Base-by-base conservation (phyloP, 208 protist genomes). In the Trypanosoma lewisi region DNA sequence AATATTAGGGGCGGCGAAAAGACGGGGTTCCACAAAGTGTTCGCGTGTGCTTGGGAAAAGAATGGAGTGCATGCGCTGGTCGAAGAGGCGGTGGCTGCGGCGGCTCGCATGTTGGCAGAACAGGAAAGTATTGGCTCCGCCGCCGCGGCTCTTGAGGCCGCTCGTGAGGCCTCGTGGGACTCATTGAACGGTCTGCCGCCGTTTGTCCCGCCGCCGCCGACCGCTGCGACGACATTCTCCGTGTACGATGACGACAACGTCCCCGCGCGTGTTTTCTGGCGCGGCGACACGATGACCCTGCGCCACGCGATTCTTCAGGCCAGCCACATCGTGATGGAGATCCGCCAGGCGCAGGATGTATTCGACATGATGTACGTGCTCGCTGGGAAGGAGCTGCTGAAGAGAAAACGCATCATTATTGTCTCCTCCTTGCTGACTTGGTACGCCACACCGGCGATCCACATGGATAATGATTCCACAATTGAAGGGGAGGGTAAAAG, bases 401-500 rank as follows among this genome's bases (percentile, higher is more conserved):
- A 79, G 25, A 58, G 75, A 14, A 97, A 97, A 73, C 73, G 77
- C 2, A 77, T 97, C 39, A 76, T 97, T 28, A 73, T 97, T 14
- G 41, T 97, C 16, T 97, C 93, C 1, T 93, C 70, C 44, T 74
- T 95, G 37, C 82, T 97, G 75, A 95, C 85, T 25, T 97, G 93
- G 90, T 92, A 85, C 61, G 80, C 84, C 0, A 97, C 88, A 9
- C 83, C 88, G 30, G 77, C 87, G 23, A 71, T 93, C 2, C 66
- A 53, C 36, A 14, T 28, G 16, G 47, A 60, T n/a, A n/a, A n/a
- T n/a, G n/a, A n/a, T 33, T 31, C 52, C 2, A 50, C 57, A 11
- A 58, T 77, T 28, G 67, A 69, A 7, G 45, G 36, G 6, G 33
- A 5, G 16, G 36, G 27, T 16, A 25, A 47, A 23, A 51, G 17